Evolutionary conservation across 495 filamentous ascomycete genomes (phyloP).

Genomic region (Apodospora peruviana): DNA sequence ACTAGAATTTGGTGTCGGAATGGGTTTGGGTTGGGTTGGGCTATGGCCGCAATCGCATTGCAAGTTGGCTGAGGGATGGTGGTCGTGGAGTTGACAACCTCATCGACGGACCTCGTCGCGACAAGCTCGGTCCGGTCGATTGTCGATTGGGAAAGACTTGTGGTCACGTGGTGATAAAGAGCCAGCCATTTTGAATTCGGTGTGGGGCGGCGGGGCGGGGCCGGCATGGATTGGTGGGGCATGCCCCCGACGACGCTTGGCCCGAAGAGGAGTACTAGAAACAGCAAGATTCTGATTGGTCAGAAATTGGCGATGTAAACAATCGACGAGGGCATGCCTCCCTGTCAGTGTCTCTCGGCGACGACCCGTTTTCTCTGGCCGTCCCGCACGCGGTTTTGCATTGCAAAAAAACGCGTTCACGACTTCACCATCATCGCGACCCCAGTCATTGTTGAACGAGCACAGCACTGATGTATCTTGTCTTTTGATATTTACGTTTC

Average conservation of each 20-base stretch:
- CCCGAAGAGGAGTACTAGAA: background rate
- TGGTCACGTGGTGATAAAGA: constrained; percentile 27
- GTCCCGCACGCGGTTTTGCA: background rate
- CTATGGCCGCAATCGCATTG: constrained; percentile 16
- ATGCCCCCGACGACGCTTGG: background rate
- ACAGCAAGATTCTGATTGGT: constrained; percentile 12
- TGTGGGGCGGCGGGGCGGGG: background rate
- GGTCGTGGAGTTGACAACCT: background rate
- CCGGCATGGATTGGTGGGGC: background rate
- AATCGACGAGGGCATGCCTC: constrained; percentile 3
- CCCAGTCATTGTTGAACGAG: no score
- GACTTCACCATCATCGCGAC: no score
- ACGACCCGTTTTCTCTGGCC: background rate
- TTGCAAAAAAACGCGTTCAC: background rate
- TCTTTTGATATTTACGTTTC: background rate
- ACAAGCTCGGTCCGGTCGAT: background rate
- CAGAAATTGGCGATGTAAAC: constrained; percentile 24
- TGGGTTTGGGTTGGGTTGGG: background rate
- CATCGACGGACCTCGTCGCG: background rate
- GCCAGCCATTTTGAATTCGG: background rate
- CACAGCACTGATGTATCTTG: background rate
- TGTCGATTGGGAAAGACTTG: constrained; percentile 5
- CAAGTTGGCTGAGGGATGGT: background rate
- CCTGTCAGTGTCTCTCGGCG: no score
- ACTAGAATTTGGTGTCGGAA: background rate